Evolutionary conservation across 1,284 basidiomycete genomes (phyloP), one percentile per base, ranked within the genome.

Genomic region (Moniliophthora roreri): DNA sequence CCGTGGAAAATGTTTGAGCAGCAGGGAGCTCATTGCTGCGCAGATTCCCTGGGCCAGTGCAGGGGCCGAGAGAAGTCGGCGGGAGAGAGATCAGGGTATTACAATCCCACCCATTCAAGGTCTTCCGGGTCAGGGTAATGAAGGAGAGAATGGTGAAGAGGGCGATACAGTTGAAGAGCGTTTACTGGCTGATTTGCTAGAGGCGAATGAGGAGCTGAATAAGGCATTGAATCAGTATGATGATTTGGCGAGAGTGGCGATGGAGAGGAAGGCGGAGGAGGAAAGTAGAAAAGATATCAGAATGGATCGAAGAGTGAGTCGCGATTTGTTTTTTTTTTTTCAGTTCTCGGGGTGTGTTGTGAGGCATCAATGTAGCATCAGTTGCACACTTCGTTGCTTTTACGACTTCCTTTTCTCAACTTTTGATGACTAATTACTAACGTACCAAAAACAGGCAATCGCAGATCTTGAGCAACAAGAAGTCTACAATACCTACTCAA

Each of bases 11-110:
- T 91, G 87, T 64, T 75, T 79, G 18, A 75, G 78, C 4, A 89
- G 87, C 2, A 87, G 89, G 64, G 89, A 89, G 53, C 74, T 91
- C 16, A 82, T 91, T 28, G 82, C 74, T 58, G 81, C 85, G 7
- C 87, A 90, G 66, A 89, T 91, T 51, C 79, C 85, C 9, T 92
- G 90, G 90, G 91, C 91, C 4, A 79, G 81, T 16, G 82, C 89
- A 3, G 78, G 81, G 18, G 89, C 90, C 1, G 89, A 89, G 61
- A 79, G 79, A 35, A 86, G 82, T 4, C 70, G 82, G 26, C 59
- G 50, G 15, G 68, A 66, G 7, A 73, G 64, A 50, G 65, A 70
- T 24, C 50, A 55, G 44, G 52, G 61, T 34, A 49, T 51, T 8
- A 45, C 57, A 63, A 35, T 2, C 6, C 5, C 20, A n/a, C 15